These are phyloP conservation scores for Trichoderma polysporum DNA, from an alignment of 2,329 filamentous ascomycete species.

Conservation along the genomic window DNA sequence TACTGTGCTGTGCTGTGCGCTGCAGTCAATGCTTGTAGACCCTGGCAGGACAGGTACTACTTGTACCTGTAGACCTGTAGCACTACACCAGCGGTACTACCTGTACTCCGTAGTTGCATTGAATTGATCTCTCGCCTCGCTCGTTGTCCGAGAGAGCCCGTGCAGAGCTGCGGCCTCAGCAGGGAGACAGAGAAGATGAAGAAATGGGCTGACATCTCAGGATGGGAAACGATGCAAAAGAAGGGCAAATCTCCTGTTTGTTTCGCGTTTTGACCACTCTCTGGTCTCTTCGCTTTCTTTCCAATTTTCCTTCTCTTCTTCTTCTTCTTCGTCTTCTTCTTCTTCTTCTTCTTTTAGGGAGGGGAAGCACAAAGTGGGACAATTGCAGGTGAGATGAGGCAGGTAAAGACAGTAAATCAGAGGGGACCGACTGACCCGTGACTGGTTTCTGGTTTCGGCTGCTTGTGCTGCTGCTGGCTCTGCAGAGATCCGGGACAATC, in stretches of 20 bases:
- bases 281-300: neutral
- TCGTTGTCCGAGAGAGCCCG: slow-evolving; percentile 9
- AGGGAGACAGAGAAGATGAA: neutral
- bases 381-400: neutral
- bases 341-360: too few species aligned
- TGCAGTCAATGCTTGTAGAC: neutral
- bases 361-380: neutral
- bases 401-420: neutral
- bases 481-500: slow-evolving; percentile 14
- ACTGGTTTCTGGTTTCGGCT: neutral
- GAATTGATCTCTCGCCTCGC: neutral
- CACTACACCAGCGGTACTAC: too few species aligned
- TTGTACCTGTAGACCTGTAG: slow-evolving; percentile 1
- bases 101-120: neutral
- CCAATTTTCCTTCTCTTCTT: neutral
- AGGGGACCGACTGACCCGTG: neutral
- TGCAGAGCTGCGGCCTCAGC: neutral
- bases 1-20: neutral
- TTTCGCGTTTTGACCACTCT: neutral
- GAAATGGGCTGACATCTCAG: slow-evolving; percentile 11
- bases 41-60: neutral
- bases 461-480: neutral
- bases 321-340: too few species aligned
- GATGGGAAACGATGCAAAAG: neutral
- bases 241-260: too few species aligned